Conservation (phyloP, 192 early-diverging fungal genomes). For the Chytriomyces confervae region DNA sequence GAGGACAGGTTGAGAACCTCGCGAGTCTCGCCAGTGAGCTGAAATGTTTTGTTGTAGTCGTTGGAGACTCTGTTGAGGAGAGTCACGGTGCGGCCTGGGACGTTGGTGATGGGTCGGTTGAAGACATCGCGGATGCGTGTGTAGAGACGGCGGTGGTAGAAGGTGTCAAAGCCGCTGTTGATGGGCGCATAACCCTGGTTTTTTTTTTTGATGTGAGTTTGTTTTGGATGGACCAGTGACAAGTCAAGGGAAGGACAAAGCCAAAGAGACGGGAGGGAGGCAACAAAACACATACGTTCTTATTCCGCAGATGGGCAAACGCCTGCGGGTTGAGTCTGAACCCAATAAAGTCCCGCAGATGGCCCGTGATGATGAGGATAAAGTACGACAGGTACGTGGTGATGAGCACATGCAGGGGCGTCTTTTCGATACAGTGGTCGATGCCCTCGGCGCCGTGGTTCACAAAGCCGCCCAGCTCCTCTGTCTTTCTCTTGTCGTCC, state of each 20-base stretch:
- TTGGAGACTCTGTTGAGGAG: slow-evolving; percentile 84
- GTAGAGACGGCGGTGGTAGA: slow-evolving; percentile 92
- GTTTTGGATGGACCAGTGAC: background rate
- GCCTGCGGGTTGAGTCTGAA: slow-evolving; percentile 73
- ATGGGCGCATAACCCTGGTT: slow-evolving; percentile 86
- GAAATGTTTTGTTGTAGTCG: slow-evolving; percentile 85
- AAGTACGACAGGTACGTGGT: slow-evolving; percentile 96
- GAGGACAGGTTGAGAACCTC: slow-evolving; percentile 92
- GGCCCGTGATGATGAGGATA: slow-evolving; percentile 91
- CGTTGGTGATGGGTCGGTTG: slow-evolving; percentile 92
- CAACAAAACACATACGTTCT: slow-evolving; percentile 38
- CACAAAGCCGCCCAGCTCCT: slow-evolving; percentile 20
- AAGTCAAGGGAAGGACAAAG: background rate
- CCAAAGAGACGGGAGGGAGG: too few relatives aligned
- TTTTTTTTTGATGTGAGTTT: background rate
- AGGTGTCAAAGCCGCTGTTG: slow-evolving; percentile 95
- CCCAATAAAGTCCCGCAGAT: slow-evolving; percentile 90
- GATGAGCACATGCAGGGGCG: slow-evolving; percentile 83
- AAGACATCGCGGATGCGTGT: slow-evolving; percentile 89
- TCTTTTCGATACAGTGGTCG: slow-evolving; percentile 61
- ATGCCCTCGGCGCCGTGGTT: background rate
- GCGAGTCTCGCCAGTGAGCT: slow-evolving; percentile 79
- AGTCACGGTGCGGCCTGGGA: slow-evolving; percentile 85
- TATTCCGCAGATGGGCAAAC: slow-evolving; percentile 66
- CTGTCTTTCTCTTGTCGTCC: background rate